A percentile compares a stretch with the other conserved stretches of the same genome.
Evolutionary conservation across 2,329 filamentous ascomycete genomes (phyloP).

Genomic region (Aspergillus alliaceus): DNA sequence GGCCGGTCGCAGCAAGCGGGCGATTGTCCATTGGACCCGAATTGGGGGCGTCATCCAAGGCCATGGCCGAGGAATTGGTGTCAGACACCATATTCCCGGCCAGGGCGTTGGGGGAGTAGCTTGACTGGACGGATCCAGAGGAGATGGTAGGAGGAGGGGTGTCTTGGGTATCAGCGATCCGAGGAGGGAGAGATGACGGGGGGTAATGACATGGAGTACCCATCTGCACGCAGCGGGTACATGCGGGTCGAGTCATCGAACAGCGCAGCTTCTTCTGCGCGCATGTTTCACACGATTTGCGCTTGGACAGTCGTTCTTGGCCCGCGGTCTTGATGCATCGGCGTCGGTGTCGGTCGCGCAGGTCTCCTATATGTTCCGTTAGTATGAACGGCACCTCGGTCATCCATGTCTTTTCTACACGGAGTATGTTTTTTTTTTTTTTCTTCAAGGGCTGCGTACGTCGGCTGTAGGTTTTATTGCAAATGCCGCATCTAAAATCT

Average conservation of each 20-base stretch:
- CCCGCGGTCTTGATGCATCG: constrained; percentile 19
- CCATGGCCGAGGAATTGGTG: background rate
- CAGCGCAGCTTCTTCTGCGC: constrained; percentile 21
- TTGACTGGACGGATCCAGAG: background rate
- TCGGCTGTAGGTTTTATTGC: constrained; percentile 19
- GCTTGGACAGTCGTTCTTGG: constrained; percentile 19
- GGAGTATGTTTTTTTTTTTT: too few species aligned
- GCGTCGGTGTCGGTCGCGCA: constrained; percentile 20
- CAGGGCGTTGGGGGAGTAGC: background rate
- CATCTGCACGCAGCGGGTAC: constrained; percentile 15
- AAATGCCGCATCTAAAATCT: constrained; percentile 16
- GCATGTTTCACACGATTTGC: constrained; percentile 20
- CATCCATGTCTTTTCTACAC: background rate
- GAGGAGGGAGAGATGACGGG: constrained; percentile 8
- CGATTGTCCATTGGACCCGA: background rate
- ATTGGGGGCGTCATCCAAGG: background rate
- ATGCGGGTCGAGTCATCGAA: constrained; percentile 18
- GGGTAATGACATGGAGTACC: constrained; percentile 14
- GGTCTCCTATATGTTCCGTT: constrained; percentile 12
- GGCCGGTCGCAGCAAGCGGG: background rate
- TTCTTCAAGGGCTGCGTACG: constrained; percentile 10
- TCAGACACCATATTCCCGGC: background rate
- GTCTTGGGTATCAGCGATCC: background rate
- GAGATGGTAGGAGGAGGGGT: background rate
- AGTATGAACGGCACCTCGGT: too few species aligned